Conservation (phyloP, 2,329 filamentous ascomycete genomes). For the Thelonectria rubi region DNA sequence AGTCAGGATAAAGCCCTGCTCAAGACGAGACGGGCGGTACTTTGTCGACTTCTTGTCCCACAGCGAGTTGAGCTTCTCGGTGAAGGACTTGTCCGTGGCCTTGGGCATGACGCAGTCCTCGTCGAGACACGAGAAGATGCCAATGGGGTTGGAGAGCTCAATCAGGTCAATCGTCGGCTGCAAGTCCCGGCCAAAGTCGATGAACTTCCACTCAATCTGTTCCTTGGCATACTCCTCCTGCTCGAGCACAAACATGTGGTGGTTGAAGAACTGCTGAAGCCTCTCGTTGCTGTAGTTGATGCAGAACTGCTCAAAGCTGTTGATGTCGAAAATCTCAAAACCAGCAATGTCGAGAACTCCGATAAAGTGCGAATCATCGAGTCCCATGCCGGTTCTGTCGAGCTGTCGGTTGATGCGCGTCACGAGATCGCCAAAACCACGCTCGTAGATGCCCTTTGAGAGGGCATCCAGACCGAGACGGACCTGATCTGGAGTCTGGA, state of each 20-base stretch:
- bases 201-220: constrained; percentile 99
- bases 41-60: constrained; percentile 98
- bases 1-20: constrained; percentile 92
- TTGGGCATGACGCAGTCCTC: constrained; percentile 99
- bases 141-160: constrained; percentile 94
- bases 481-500: constrained; percentile 96
- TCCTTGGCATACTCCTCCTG: constrained; percentile 98
- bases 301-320: constrained; percentile 98
- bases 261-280: constrained; percentile 99
- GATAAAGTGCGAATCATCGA: constrained; percentile 94
- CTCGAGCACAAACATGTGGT: constrained; percentile 99
- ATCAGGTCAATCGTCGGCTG: constrained; percentile 98
- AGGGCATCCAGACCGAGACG: constrained; percentile 89
- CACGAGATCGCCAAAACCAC: constrained; percentile 92
- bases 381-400: constrained; percentile 82
- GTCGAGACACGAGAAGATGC: constrained; percentile 97
- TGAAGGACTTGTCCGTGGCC: constrained; percentile 95
- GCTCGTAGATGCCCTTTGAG: constrained; percentile 97
- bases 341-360: constrained; percentile 98
- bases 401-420: constrained; percentile 90
- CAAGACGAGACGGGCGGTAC: constrained; percentile 87
- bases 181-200: constrained; percentile 96
- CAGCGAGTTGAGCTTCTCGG: constrained; percentile 93
- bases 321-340: constrained; percentile 98
- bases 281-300: constrained; percentile 99